phyloP scores from a whole-genome alignment of 2,329 filamentous ascomycete genomes.

The Aspergillus puulaauensis region DNA sequence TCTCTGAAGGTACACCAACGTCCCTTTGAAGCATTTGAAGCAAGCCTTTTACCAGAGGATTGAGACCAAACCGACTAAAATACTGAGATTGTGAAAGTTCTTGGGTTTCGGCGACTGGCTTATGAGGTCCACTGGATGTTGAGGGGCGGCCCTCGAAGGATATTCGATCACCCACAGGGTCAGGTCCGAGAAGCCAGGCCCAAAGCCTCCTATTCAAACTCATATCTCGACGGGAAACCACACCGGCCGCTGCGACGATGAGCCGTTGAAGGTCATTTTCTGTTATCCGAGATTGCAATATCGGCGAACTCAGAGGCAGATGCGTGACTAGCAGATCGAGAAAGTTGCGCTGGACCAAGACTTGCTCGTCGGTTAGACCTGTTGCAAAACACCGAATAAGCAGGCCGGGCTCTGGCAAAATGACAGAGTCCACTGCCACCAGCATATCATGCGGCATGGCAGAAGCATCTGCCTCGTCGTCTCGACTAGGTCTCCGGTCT shows the following conservation, averaged over 20 bases:
- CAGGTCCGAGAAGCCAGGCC: constrained; percentile 91
- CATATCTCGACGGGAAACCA: constrained; percentile 91
- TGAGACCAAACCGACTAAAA: constrained; percentile 77
- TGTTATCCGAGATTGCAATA: constrained; percentile 74
- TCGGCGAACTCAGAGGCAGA: constrained; percentile 76
- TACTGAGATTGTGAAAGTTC: constrained; percentile 69
- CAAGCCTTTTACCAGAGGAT: constrained; percentile 71
- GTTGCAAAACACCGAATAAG: constrained; percentile 89
- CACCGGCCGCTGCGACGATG: constrained; percentile 77
- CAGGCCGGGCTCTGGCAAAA: constrained; percentile 81
- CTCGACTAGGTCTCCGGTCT: constrained; percentile 31
- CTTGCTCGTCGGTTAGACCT: constrained; percentile 80
- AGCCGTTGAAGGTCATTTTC: constrained; percentile 76
- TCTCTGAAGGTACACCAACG: constrained; percentile 59
- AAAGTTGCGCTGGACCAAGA: constrained; percentile 91
- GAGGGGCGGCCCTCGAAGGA: constrained; percentile 30
- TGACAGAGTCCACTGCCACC: constrained; percentile 48
- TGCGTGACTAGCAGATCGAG: constrained; percentile 89
- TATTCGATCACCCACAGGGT: constrained; percentile 42
- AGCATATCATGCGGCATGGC: constrained; percentile 28
- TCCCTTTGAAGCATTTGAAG: constrained; percentile 70
- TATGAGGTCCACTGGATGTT: constrained; percentile 27
- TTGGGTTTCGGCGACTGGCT: constrained; percentile 34
- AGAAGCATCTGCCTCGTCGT: constrained; percentile 28
- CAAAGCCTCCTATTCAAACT: constrained; percentile 92